Conservation (phyloP, 345 rosid species). For the Pistacia integerrima region DNA sequence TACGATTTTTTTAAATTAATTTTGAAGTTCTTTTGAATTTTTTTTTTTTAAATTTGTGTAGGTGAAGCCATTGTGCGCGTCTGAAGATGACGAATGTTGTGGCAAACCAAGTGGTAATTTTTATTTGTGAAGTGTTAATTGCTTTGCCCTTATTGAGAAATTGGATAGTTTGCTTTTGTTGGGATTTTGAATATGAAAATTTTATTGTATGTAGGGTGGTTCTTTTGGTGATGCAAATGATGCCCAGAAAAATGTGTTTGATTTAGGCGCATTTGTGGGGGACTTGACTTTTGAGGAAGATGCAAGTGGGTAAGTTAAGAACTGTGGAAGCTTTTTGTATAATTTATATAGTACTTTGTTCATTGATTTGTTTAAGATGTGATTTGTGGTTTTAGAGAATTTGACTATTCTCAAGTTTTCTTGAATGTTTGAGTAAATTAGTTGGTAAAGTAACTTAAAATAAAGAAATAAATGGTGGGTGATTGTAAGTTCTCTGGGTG, state of each 20-base stretch:
- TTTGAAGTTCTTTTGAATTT: neutral
- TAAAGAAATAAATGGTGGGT: too few relatives aligned
- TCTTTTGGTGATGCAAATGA: constrained; percentile 32
- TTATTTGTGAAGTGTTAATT: neutral
- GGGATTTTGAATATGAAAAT: neutral
- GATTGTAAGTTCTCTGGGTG: too few relatives aligned
- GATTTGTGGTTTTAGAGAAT: neutral
- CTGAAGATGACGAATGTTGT: constrained; percentile 7
- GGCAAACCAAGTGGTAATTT: constrained; percentile 1
- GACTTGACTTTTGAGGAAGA: constrained; percentile 87
- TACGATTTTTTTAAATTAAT: neutral
- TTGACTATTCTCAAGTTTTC: neutral
- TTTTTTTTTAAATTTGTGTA: neutral
- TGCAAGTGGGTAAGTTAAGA: constrained; percentile 52
- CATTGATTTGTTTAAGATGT: neutral
- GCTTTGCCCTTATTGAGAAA: neutral
- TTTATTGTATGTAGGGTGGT: constrained; percentile 24
- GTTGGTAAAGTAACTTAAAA: too few relatives aligned
- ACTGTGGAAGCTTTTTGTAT: neutral
- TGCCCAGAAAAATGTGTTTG: constrained; percentile 54
- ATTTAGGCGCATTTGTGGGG: constrained; percentile 84
- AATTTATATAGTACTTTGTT: neutral
- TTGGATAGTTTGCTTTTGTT: neutral
- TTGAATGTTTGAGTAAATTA: too few relatives aligned
- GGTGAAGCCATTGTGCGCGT: neutral